A percentile compares a stretch with the other conserved stretches of the same genome.
phyloP scores from a whole-genome alignment of 2,329 filamentous ascomycete genomes.

The Acrodontium crateriforme region DNA sequence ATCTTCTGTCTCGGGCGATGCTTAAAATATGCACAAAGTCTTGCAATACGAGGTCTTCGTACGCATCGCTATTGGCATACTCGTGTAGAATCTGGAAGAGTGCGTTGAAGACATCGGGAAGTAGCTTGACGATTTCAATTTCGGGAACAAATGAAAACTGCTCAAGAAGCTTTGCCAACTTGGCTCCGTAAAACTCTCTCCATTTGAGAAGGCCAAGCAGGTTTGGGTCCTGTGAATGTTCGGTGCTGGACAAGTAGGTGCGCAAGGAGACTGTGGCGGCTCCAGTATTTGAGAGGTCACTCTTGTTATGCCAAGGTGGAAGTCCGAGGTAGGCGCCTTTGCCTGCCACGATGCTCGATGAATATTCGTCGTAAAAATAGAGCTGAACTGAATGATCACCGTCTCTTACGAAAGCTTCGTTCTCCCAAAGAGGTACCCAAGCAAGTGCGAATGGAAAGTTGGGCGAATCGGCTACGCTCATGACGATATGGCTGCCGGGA shows the following conservation, averaged over 20 bases:
- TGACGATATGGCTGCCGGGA: conserved; percentile 67
- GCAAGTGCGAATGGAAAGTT: conserved; percentile 81
- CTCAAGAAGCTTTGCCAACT: conserved; percentile 61
- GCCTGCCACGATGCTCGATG: conserved; percentile 56
- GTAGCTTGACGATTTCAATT: conserved; percentile 90
- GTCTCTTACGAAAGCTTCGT: conserved; percentile 78
- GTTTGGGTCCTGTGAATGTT: conserved; percentile 82
- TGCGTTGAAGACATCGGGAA: conserved; percentile 77
- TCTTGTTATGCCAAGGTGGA: conserved; percentile 65
- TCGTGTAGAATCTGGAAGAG: conserved; percentile 87
- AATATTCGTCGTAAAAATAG: conserved; percentile 86
- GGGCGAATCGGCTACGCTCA: conserved; percentile 78
- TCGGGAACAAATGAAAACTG: conserved; percentile 88
- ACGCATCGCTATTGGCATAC: conserved; percentile 79
- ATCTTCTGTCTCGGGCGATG: conserved; percentile 87
- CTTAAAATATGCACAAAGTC: conserved; percentile 79
- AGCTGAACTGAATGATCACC: conserved; percentile 68
- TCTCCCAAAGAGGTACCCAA: conserved; percentile 88
- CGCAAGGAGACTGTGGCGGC: conserved; percentile 59
- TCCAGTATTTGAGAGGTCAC: conserved; percentile 58
- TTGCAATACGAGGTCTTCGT: conserved; percentile 84
- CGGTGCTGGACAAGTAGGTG: conserved; percentile 86
- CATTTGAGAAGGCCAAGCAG: conserved; percentile 75
- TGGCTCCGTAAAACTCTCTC: conserved; percentile 44
- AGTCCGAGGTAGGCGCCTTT: conserved; percentile 78